phyloP scores from a whole-genome alignment of 768 basidiomycete genomes.

The Sarcodon aspratus region DNA sequence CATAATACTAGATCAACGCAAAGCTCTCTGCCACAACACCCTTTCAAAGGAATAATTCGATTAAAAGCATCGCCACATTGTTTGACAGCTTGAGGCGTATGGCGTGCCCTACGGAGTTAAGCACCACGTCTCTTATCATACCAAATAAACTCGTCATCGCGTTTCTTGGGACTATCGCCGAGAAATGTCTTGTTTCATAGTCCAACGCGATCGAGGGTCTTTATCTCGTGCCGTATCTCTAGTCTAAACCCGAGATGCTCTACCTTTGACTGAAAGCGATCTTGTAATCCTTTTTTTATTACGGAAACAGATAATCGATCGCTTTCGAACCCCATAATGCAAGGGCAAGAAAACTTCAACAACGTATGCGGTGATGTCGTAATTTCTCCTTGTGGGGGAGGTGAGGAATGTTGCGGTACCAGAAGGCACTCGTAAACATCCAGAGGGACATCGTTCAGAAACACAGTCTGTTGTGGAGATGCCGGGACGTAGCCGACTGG shows the following conservation, averaged over 20 bases:
- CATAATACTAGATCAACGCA: too few species aligned
- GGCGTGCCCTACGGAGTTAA: too few species aligned
- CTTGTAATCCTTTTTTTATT: constrained; percentile 20
- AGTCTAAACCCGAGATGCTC: neutral
- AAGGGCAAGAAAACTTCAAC: constrained; percentile 50
- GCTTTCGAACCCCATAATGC: constrained; percentile 6
- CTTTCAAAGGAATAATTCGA: too few species aligned
- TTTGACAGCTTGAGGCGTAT: too few species aligned
- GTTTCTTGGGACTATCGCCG: too few species aligned
- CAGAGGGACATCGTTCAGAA: constrained; percentile 34
- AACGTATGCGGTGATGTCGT: constrained; percentile 21
- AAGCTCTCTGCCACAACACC: too few species aligned
- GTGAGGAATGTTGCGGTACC: neutral
- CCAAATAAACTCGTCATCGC: too few species aligned
- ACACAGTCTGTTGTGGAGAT: constrained; percentile 16
- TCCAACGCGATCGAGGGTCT: too few species aligned
- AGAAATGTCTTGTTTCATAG: too few species aligned
- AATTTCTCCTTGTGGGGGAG: neutral
- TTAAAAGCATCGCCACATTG: too few species aligned
- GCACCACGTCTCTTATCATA: too few species aligned
- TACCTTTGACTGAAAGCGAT: constrained; percentile 17
- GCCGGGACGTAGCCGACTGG: constrained; percentile 42
- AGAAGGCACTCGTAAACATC: constrained; percentile 39
- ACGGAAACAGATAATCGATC: constrained; percentile 8
- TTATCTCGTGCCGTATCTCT: too few species aligned